Base-by-base conservation (phyloP, 2,329 filamentous ascomycete species). In the Fusarium algeriense region DNA sequence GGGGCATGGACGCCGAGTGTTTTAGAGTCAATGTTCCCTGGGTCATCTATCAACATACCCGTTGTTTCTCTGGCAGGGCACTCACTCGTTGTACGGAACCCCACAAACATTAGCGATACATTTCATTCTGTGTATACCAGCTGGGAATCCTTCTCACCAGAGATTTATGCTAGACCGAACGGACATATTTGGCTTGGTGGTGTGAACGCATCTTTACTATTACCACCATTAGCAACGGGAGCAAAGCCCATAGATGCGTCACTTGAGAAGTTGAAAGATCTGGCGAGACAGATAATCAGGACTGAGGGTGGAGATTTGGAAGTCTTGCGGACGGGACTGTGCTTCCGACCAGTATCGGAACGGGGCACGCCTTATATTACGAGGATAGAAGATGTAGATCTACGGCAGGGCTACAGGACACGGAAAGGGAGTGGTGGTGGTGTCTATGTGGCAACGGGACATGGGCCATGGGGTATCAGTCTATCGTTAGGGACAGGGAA, bases 391-490 rank as follows among this genome's bases (percentile, higher is more conserved):
- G 89, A 92, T 70, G 77, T 80, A 15, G 82, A 85, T 45, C 83
- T 93, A 6, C 90, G 89, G 3, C 76, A 74, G 15, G 81, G 82
- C 0, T 76, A 86, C 10, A 80, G 75, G 63, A 89, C 83, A 10
- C 76, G 78, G 40, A 71, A 77, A 3, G 81, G 80, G 1, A 73
- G 74, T 0, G 83, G 84, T 2, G 89, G 91, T 4, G 92, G 92
- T 7, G 90, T 95, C 0, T 95, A 88, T 77, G 78, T 94, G 40
- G 89, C 90, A 2, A 85, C 90, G 7, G 92, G 93, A 0, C 92
- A 95, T 82, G 92, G 92, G 1, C 90, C 92, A 0, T 95, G 92
- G 92, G 92, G 92, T 0, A 92, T 92, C 30, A 86, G 84, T 50
- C 76, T 89, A 75, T 84, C 85, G 19, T 80, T 93, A 34, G 92